A percentile compares a stretch with the other conserved stretches of the same genome.
phyloP scores from a whole-genome alignment of 345 rosid species.

The Gossypium herbaceum region DNA sequence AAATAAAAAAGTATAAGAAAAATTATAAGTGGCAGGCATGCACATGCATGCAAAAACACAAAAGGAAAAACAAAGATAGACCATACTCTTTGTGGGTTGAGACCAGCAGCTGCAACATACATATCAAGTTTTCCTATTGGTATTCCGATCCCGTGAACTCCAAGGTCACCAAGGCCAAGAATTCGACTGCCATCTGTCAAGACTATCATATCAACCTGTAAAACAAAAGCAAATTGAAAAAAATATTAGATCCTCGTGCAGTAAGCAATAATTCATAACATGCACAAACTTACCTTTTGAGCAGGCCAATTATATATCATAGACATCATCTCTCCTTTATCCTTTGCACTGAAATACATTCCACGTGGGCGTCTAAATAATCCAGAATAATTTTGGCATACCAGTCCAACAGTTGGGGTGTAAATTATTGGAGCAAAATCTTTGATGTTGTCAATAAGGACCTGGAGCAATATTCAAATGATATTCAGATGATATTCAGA shows the following conservation, averaged over 20 bases:
- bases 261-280: background rate
- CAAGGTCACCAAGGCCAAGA: slow-evolving; percentile 98
- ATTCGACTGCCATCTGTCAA: slow-evolving; percentile 95
- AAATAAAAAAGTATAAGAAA: background rate
- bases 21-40: background rate
- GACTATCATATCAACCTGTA: slow-evolving; percentile 98
- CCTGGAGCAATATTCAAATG: slow-evolving; percentile 42
- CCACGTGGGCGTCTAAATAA: slow-evolving; percentile 96
- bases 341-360: slow-evolving; percentile 99
- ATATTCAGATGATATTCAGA: background rate
- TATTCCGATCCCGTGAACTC: slow-evolving; percentile 96
- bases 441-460: slow-evolving; percentile 87
- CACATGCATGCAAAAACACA: background rate
- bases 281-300: slow-evolving; percentile 42
- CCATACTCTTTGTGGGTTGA: slow-evolving; percentile 90
- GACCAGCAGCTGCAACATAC: slow-evolving; percentile 97
- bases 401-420: slow-evolving; percentile 96
- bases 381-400: slow-evolving; percentile 97
- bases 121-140: slow-evolving; percentile 98
- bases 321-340: slow-evolving; percentile 99
- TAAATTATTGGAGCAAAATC: slow-evolving; percentile 91
- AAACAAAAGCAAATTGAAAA: slow-evolving; percentile 11
- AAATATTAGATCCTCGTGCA: background rate
- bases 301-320: slow-evolving; percentile 99
- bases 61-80: background rate